A percentile compares a stretch with the other conserved stretches of the same genome.
Evolutionary conservation across 2,329 filamentous ascomycete species (phyloP).

Genomic region (Neopestalotiopsis clavispora): DNA sequence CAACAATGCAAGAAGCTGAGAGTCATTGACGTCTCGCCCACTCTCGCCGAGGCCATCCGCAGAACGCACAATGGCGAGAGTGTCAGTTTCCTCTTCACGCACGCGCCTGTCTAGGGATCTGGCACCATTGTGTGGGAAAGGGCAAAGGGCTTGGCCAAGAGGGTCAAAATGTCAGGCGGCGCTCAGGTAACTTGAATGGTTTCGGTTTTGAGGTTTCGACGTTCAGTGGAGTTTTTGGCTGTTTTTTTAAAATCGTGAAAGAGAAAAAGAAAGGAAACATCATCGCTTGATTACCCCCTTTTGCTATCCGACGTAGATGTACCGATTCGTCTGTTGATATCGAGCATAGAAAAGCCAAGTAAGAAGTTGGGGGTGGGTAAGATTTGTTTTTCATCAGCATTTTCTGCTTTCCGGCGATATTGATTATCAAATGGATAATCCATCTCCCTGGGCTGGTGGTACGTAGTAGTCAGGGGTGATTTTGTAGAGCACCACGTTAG

Average conservation of each 20-base stretch:
- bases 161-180: neutral
- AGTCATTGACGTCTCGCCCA: slow-evolving; percentile 80
- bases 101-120: slow-evolving; percentile 30
- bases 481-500: too few species aligned
- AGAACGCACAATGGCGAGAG: slow-evolving; percentile 65
- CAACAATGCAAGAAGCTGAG: slow-evolving; percentile 70
- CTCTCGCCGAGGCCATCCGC: slow-evolving; percentile 63
- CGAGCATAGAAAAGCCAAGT: slow-evolving; percentile 1
- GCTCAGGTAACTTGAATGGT: neutral
- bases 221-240: neutral
- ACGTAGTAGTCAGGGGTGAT: too few species aligned
- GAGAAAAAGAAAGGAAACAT: neutral
- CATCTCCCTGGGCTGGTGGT: neutral
- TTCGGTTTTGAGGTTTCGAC: too few species aligned
- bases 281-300: neutral
- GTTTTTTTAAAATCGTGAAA: neutral
- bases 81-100: slow-evolving; percentile 45
- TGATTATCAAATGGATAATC: neutral
- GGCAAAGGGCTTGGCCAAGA: neutral
- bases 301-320: neutral
- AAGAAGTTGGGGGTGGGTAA: neutral
- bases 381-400: neutral
- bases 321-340: neutral
- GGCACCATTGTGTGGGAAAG: neutral
- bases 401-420: neutral